These are phyloP conservation scores for Boletus rex-veris DNA, from an alignment of 768 basidiomycete genomes.

Conservation along the genomic window DNA sequence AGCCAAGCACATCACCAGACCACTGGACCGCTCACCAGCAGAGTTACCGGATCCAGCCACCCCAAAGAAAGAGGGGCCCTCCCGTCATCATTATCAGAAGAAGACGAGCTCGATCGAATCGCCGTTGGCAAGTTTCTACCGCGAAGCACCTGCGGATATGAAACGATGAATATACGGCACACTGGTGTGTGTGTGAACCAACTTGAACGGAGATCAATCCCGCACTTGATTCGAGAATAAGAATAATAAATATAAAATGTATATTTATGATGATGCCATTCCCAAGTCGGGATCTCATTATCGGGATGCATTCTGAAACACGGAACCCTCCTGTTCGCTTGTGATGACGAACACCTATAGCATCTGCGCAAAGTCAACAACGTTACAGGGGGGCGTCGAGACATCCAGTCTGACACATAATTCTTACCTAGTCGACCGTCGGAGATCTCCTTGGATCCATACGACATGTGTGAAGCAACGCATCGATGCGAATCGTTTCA, in stretches of 20 bases:
- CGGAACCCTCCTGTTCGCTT: not conserved
- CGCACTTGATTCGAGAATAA: not conserved
- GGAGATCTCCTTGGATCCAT: conserved; percentile 1
- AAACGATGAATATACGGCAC: not conserved
- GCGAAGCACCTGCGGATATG: conserved; percentile 22
- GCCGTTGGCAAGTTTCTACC: conserved; percentile 12
- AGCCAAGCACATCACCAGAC: not conserved
- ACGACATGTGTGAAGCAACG: not conserved
- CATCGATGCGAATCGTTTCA: not conserved
- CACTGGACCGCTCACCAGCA: not conserved
- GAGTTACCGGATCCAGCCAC: conserved; percentile 4
- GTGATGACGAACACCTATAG: not conserved
- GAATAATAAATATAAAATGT: not conserved
- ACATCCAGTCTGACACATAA: not conserved
- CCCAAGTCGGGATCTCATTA: not conserved
- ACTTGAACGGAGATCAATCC: conserved; percentile 9
- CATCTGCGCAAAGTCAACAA: conserved; percentile 3
- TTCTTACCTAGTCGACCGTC: not conserved
- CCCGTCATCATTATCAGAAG: not conserved
- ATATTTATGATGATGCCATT: not conserved
- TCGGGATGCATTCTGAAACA: not conserved
- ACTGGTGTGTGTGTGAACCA: not conserved
- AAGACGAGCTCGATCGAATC: not conserved
- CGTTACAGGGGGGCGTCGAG: not conserved
- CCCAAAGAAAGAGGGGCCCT: too few species aligned